Percentiles rank a stretch among this genome's conserved stretches.
phyloP scores from a whole-genome alignment of 306 rosid species.

The Sindora glabra region DNA sequence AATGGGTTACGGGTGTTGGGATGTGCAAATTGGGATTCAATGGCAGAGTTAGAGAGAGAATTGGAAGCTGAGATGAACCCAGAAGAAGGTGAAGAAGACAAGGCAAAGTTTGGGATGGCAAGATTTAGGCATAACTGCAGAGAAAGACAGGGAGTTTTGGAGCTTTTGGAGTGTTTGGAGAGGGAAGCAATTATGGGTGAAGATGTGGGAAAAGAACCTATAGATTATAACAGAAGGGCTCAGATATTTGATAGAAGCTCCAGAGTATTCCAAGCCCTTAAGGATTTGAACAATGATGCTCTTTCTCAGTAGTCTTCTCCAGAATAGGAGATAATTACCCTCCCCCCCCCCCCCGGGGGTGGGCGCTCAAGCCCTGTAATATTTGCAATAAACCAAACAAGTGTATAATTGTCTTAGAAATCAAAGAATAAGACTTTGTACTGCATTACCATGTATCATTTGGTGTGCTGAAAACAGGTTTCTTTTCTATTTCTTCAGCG shows the following conservation, averaged over 20 bases:
- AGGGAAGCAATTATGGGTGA: slow-evolving; percentile 85
- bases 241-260: slow-evolving; percentile 58
- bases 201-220: slow-evolving; percentile 66
- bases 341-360: too few species aligned
- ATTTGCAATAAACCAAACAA: too few species aligned
- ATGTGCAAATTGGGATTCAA: slow-evolving; percentile 24
- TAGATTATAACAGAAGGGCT: slow-evolving; percentile 73
- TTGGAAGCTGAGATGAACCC: slow-evolving; percentile 35
- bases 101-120: too few species aligned
- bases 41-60: slow-evolving; percentile 33
- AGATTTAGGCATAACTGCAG: slow-evolving; percentile 42
- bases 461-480: too few species aligned
- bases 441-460: too few species aligned
- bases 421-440: too few species aligned
- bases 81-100: slow-evolving; percentile 22
- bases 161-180: slow-evolving; percentile 68
- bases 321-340: neutral
- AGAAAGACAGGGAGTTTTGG: slow-evolving; percentile 39
- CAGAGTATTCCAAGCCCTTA: slow-evolving; percentile 66
- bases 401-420: too few species aligned
- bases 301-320: neutral
- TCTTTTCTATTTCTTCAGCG: too few species aligned
- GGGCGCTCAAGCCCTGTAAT: too few species aligned
- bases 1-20: slow-evolving; percentile 4
- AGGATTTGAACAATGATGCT: slow-evolving; percentile 14